Base-by-base conservation (phyloP, 2,329 filamentous ascomycete genomes). In the Trichoderma sp. region DNA sequence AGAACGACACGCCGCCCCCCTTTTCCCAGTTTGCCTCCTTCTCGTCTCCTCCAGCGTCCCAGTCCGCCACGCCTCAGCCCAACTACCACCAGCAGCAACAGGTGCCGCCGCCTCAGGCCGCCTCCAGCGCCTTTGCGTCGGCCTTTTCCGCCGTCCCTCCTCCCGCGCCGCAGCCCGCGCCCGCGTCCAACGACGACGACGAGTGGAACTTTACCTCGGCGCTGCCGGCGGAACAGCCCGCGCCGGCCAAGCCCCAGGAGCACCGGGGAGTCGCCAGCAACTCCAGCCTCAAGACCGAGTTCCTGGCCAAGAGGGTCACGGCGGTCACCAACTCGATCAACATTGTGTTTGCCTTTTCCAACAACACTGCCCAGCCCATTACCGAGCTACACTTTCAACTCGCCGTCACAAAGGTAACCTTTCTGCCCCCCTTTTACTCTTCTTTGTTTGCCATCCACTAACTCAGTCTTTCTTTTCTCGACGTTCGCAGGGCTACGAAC, bases 181-280 rank as follows among this genome's bases (percentile, higher is more conserved):
- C 78, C 3, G 69, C 71, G 9, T 72, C 79, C 7, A 81, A 80
- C 58, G 87, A 91, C 52, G 94, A 97, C 58, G 94, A 98, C 69
- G 94, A 98, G 73, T 98, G 94, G 93, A 90, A 88, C 26, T 98
- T 98, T 75, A 88, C 91, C 3, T 98, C 94, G 0, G 89, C 94
- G 0, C 82, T 97, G 15, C 94, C 94, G 30, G 77, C 82, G 2
- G 82, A 86, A 67, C 72, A 43, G 15, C 30, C 59, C 15, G 24
- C 7, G 14, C 72, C 81, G 19, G 72, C 78, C 67, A 83, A 86
- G 41, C 87, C 88, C 1, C 82, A 78, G 60, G 83, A 86, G 58
- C 86, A 91, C 69, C 85, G 86, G 55, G 80, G 90, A 21, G 83
- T 82, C 3, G 86, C 97, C 50, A 88, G 87, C 72, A 88, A 91